phyloP scores from a whole-genome alignment of 306 rosid genomes.

The Erythrophleum fordii region DNA sequence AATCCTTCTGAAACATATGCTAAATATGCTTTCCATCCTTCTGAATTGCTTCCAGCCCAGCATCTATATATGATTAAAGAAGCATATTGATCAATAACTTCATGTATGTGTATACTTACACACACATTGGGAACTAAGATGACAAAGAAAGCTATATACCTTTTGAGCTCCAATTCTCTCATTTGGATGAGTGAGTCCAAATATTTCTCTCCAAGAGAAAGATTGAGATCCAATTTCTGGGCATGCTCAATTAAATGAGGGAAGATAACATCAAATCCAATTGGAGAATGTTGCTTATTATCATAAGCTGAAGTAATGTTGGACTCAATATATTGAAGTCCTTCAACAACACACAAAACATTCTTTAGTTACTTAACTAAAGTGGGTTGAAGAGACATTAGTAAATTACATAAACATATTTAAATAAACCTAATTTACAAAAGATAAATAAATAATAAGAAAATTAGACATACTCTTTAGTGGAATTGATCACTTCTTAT shows the following conservation, averaged over 20 bases:
- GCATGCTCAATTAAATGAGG: constrained; percentile 67
- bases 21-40: constrained; percentile 57
- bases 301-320: constrained; percentile 65
- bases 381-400: no score
- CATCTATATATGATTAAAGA: constrained; percentile 29
- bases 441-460: no score
- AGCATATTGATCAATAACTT: no score
- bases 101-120: no score
- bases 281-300: constrained; percentile 63
- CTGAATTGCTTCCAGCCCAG: constrained; percentile 37
- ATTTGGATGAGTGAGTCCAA: constrained; percentile 54
- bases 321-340: constrained; percentile 66
- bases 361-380: neutral
- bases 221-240: constrained; percentile 53
- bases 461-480: no score
- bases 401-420: neutral
- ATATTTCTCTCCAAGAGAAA: constrained; percentile 45
- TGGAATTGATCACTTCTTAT: no score
- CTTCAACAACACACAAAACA: constrained; percentile 43
- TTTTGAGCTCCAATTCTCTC: constrained; percentile 65
- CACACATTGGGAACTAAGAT: no score
- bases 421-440: no score
- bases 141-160: constrained; percentile 31
- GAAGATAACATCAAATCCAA: constrained; percentile 76
- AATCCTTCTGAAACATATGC: constrained; percentile 63